Base-by-base conservation (phyloP, 2,329 filamentous ascomycete species). In the Hypomyces perniciosus region DNA sequence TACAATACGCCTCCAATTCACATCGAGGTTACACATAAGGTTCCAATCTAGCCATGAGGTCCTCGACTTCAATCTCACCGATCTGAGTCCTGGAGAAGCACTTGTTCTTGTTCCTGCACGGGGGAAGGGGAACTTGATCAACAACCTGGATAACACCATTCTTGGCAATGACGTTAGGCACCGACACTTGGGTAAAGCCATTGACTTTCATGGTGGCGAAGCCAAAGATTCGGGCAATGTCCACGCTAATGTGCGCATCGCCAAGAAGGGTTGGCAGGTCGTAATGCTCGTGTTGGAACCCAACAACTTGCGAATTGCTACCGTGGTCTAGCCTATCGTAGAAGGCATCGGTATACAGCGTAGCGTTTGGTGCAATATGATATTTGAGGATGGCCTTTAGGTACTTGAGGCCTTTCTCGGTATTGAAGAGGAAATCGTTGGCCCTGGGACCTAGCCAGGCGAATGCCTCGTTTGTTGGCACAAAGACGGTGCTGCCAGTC, bases 141-240 rank as follows among this genome's bases (percentile, higher is more conserved):
- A 93, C 74, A 12, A 92, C 83, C 51, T 96, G 91, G 35, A 95
- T 79, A 10, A 92, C 90, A 31, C 91, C 91, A 63, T 96, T 88
- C 61, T 77, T 80, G 0, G 85, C 86, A 50, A 93, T 67, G 0
- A 76, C 84, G 63, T 96, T 90, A 55, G 83, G 74, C 6, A 88
- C 72, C 0, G 74, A 72, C 1, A 95, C 86, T 6, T 73, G 73
- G 3, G 77, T 74, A 58, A 84, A 85, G 10, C 84, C 88, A 61
- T 96, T 96, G 61, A 95, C 77, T 64, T 82, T 82, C 54, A 96
- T 84, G 5, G 69, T 76, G 47, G 86, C 81, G 61, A 86, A 83
- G 1, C 85, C 80, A n/a, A 80, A 82, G 60, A 79, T 85, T 10
- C 78, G 73, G 4, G 76, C 77, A 39, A 95, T 78, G 62, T 95